Conservation (phyloP, 2,329 filamentous ascomycete genomes). For the Emergomyces pasteurianus region DNA sequence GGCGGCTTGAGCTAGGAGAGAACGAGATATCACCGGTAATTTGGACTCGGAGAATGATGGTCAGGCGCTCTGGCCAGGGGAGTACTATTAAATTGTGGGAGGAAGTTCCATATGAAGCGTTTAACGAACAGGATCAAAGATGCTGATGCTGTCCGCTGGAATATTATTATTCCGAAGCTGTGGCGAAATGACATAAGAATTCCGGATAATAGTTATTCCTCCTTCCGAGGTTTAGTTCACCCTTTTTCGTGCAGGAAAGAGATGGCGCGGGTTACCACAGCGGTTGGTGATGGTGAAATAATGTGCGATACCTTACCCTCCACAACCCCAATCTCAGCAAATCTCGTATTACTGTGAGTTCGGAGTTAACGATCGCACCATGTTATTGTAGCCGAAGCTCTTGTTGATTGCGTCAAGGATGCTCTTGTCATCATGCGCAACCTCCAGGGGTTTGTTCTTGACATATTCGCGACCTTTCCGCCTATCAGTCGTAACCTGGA, state of each 20-base stretch:
- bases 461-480: background rate
- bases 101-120: background rate
- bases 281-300: background rate
- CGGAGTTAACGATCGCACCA: background rate
- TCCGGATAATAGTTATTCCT: background rate
- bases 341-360: background rate
- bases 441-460: background rate
- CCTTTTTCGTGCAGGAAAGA: background rate
- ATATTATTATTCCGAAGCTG: background rate
- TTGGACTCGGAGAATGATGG: background rate
- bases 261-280: too few species aligned
- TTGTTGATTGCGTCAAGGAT: background rate
- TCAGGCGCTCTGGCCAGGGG: background rate
- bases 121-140: background rate
- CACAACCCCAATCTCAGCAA: background rate
- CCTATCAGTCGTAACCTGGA: background rate
- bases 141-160: background rate
- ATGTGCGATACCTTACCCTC: background rate
- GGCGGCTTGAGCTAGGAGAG: background rate
- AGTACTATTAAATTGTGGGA: background rate
- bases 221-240: background rate
- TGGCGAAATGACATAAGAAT: background rate
- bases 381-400: background rate
- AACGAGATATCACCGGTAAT: background rate
- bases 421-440: constrained; percentile 1